Percentiles rank a stretch among this genome's conserved stretches.
These are phyloP conservation scores for Batkoa obscura DNA, from an alignment of 371 early-diverging fungal genomes.

Conservation along the genomic window DNA sequence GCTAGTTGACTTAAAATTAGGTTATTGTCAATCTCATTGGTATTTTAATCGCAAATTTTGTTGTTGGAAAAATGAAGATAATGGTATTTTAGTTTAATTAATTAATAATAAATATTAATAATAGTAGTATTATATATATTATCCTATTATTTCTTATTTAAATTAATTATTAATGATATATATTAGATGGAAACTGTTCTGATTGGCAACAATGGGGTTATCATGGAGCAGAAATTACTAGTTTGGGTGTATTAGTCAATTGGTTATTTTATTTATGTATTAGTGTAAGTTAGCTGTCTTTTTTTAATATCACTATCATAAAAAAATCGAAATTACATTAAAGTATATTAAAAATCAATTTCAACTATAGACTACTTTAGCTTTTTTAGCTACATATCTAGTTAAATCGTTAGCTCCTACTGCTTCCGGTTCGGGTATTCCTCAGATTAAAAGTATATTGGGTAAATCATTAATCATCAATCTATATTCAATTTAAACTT, in stretches of 20 bases:
- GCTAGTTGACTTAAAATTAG: constrained; percentile 68
- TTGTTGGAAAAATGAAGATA: constrained; percentile 62
- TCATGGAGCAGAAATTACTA: constrained; percentile 8
- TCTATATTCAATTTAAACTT: not conserved
- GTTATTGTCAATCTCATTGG: constrained; percentile 74
- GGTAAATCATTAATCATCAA: constrained; percentile 14
- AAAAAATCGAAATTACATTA: not conserved
- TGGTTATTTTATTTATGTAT: not conserved
- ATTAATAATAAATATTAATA: too few relatives aligned
- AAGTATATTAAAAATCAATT: not conserved
- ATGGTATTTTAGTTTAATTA: constrained; percentile 14
- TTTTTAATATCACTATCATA: not conserved
- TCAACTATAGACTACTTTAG: constrained; percentile 27
- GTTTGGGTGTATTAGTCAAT: constrained; percentile 2
- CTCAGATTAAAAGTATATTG: constrained; percentile 87
- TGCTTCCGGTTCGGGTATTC: constrained; percentile 86
- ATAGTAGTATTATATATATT: not conserved
- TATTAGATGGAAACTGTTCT: not conserved
- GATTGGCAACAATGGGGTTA: not conserved
- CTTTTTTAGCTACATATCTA: constrained; percentile 28
- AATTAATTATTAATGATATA: constrained; percentile 11
- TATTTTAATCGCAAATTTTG: constrained; percentile 91
- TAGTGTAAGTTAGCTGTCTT: not conserved
- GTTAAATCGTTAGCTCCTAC: constrained; percentile 59
- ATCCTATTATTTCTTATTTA: not conserved